Base-by-base conservation (phyloP, 495 filamentous ascomycete species). In the Acidiella bohemica region DNA sequence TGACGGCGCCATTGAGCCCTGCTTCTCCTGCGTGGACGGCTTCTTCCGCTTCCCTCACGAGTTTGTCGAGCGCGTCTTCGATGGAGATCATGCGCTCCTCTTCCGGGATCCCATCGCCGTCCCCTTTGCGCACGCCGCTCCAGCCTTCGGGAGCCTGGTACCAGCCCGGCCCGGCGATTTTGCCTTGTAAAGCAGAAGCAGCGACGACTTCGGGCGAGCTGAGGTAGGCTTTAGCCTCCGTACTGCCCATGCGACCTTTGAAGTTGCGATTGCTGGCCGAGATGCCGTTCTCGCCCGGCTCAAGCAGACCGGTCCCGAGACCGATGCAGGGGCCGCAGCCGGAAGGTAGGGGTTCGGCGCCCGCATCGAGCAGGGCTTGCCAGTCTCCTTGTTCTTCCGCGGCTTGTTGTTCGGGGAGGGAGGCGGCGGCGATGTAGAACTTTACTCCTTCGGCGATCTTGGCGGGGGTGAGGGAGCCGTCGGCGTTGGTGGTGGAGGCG, bases 291-390 rank as follows among this genome's bases (percentile, higher is more conserved):
- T 94, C 84, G 2, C 82, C 83, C 8, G 75, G 70, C 52, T 94
- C 80, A 0, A 95, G 70, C 0, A 94, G 67, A 7, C 88, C 87
- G 0, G 75, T 79, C 4, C 86, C 81, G 5, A 95, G 71, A 2
- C 90, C 88, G 44, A 97, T 95, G 57, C 88, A 96, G 1, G 83
- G 81, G 1, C 81, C 86, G 51, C 88, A 96, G 0, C 82, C 83
- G 1, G 85, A 68, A 0, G 82, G 82, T 0, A 93, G 64, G 0
- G 76, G 64, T 31, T 71, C 64, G 0, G 85, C 86, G 9, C 88
- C 87, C 20, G 88, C 82, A 22, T 80, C 76, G 3, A 94, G 57
- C 17, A 96, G 62, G 7, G 70, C 64, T 59, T 93, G 83, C 88
- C 87, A 96, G 59, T 93, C 84, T 13, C 88, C 88, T 2, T 71